These are phyloP conservation scores for Tylopilus rubrobrunneus DNA, from an alignment of 768 basidiomycete species.

Conservation along the genomic window DNA sequence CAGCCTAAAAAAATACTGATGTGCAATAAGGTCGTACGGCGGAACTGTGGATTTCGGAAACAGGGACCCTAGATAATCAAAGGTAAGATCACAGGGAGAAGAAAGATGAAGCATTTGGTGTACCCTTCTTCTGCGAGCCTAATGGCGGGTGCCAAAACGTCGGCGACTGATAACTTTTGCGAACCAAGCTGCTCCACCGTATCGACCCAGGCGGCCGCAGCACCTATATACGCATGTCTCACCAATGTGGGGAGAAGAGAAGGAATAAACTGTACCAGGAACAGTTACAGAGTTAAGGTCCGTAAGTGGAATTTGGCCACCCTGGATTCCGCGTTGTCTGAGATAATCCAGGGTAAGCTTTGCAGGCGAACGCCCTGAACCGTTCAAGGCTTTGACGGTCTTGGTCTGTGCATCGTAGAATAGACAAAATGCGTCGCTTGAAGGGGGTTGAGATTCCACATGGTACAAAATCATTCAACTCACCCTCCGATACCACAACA, in stretches of 20 bases:
- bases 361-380: constrained; percentile 83
- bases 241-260: constrained; percentile 3
- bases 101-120: constrained; percentile 8
- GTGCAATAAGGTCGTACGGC: constrained; percentile 37
- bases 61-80: constrained; percentile 58
- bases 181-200: constrained; percentile 81
- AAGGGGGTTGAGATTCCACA: constrained; percentile 10
- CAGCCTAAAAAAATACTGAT: neutral
- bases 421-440: constrained; percentile 86
- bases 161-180: constrained; percentile 54
- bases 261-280: constrained; percentile 44
- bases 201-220: constrained; percentile 95
- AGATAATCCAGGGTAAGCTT: constrained; percentile 74
- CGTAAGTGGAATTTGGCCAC: constrained; percentile 65
- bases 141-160: constrained; percentile 87
- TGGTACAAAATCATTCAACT: constrained; percentile 14
- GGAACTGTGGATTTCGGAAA: constrained; percentile 75
- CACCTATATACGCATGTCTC: constrained; percentile 46
- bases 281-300: constrained; percentile 93
- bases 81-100: neutral
- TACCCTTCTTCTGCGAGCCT: constrained; percentile 89
- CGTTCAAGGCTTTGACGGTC: constrained; percentile 84
- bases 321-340: constrained; percentile 63
- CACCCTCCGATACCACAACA: constrained; percentile 93
- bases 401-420: constrained; percentile 85